Evolutionary conservation across 2,329 filamentous ascomycete species (phyloP).

Genomic region (Onygena corvina): DNA sequence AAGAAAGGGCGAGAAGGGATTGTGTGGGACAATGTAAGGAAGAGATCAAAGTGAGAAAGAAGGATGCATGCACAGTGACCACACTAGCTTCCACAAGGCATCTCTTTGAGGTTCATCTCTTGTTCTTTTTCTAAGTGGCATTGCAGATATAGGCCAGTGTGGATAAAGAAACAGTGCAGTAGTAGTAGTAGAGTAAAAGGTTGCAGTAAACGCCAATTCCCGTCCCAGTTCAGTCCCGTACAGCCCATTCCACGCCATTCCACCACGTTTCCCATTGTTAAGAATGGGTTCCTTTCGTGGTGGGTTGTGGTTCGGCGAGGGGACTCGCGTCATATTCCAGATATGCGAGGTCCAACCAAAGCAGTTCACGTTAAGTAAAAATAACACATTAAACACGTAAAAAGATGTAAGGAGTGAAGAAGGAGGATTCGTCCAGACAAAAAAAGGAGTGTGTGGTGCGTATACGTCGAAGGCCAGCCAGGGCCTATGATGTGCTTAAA

Average conservation of each 20-base stretch:
- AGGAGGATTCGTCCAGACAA: neutral
- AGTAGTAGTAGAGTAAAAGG: neutral
- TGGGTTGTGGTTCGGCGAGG: too few relatives aligned
- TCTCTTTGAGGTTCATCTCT: neutral
- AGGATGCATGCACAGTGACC: too few relatives aligned
- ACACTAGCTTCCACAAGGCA: too few relatives aligned
- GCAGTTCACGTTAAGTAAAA: neutral
- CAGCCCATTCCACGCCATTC: neutral
- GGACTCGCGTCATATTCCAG: constrained; percentile 3
- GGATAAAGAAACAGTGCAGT: neutral
- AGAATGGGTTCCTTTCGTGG: neutral
- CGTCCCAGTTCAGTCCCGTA: neutral
- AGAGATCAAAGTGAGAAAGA: too few relatives aligned
- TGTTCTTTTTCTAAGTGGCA: neutral
- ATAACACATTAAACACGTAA: constrained; percentile 2
- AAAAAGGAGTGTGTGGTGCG: constrained; percentile 10
- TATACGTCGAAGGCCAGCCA: constrained; percentile 2
- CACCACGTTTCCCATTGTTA: constrained; percentile 1
- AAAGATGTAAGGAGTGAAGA: constrained; percentile 8
- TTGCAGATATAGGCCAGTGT: neutral
- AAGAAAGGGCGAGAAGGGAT: too few relatives aligned
- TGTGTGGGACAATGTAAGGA: too few relatives aligned
- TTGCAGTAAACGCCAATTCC: neutral
- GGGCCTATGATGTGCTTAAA: neutral
- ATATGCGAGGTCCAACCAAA: constrained; percentile 5